Evolutionary conservation across 2,329 filamentous ascomycete species (phyloP).

Genomic region (Fonsecaea monophora): DNA sequence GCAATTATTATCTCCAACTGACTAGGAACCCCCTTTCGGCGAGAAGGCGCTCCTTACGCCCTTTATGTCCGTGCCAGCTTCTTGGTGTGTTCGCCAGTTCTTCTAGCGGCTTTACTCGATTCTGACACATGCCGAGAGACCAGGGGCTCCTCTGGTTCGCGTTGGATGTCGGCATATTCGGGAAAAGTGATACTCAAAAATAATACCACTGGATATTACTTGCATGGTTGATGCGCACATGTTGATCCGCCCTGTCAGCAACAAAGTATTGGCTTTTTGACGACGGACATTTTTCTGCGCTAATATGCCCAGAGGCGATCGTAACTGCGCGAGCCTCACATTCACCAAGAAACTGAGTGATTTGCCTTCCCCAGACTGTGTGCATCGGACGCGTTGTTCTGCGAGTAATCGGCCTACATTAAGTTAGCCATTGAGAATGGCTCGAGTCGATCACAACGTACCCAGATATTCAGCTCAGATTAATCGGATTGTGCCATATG

Average conservation of each 20-base stretch:
- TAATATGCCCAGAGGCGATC: not conserved
- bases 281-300: not conserved
- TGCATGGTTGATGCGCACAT: not conserved
- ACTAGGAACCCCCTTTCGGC: not conserved
- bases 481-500: not conserved
- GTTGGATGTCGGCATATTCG: not conserved
- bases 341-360: not conserved
- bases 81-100: slow-evolving; percentile 15
- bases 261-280: not conserved
- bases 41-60: not conserved
- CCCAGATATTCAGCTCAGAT: not conserved
- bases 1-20: not conserved
- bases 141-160: not conserved
- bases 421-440: not conserved
- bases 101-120: slow-evolving; percentile 15
- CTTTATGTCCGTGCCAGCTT: slow-evolving; percentile 11
- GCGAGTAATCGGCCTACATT: too few relatives aligned
- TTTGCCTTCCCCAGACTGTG: not conserved
- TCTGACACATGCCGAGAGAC: slow-evolving; percentile 1
- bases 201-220: not conserved
- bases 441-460: not conserved
- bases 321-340: not conserved
- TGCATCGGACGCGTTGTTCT: not conserved
- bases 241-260: not conserved
- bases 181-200: not conserved